Base-by-base conservation (phyloP, 345 rosid species). In the Gossypium arboreum region DNA sequence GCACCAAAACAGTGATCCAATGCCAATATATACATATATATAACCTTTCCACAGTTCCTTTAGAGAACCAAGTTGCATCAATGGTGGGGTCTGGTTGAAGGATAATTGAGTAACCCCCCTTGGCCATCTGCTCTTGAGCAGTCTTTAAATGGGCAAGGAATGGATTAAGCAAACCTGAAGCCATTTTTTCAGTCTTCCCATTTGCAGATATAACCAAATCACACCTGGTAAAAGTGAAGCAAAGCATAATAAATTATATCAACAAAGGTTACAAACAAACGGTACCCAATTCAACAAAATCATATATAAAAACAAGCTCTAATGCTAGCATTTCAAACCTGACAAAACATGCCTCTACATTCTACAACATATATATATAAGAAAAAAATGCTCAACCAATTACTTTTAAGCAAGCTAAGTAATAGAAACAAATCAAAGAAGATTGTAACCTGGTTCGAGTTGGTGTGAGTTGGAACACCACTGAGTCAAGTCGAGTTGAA, bases 381-480 rank as follows among this genome's bases (percentile, higher is more conserved):
- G 34, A 29, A 34, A 34, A 34, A 34, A 34, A 34, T 34, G 6
- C 4, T 34, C 39, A 34, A 34, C 6, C 39, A 34, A 4, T 34
- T 34, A 34, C 39, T 34, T 34, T 34, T 34, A 34, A 34, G 6
- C 39, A 56, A 56, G 60, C 58, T 47, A 34, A 61, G 43, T 16
- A 61, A 44, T 43, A 41, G 39, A 27, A 25, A 44, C 62, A 5
- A 73, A 50, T 50, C 45, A 65, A 68, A 70, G 45, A 62, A 24
- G 68, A 68, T 0, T 52, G 44, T 9, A 74, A 94, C 99, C 98
- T 87, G 56, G 99, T 94, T 78, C 99, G 88, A 83, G 99, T 94
- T 56, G 99, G 99, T 73, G 99, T 94, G 82, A 94, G 99, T 78
- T 93, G 99, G 82, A 94, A 94, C 57, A 90, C 85, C 63, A 86